Conservation (phyloP, 2,329 filamentous ascomycete species). For the Ascochyta rabiei region DNA sequence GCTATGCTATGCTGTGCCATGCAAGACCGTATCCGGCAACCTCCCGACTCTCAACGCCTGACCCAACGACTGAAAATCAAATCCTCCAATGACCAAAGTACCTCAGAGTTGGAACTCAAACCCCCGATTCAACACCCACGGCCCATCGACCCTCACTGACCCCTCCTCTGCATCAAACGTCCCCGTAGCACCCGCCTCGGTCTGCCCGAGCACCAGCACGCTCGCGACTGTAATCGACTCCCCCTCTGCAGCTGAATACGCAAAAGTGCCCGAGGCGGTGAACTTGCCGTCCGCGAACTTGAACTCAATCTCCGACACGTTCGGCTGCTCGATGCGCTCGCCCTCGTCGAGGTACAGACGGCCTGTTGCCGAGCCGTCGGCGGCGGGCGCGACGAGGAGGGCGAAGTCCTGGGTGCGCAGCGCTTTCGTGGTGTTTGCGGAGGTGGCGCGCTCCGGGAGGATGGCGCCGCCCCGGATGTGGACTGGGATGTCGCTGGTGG, state of each 20-base stretch:
- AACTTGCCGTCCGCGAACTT: constrained; percentile 62
- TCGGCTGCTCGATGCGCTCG: constrained; percentile 65
- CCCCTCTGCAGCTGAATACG: constrained; percentile 46
- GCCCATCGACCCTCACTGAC: constrained; percentile 31
- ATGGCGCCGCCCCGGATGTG: constrained; percentile 70
- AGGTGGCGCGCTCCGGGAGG: constrained; percentile 62
- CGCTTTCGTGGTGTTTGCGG: constrained; percentile 67
- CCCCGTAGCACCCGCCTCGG: constrained; percentile 19
- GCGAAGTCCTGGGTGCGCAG: constrained; percentile 71
- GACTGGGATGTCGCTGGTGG: constrained; percentile 65
- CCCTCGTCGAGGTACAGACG: constrained; percentile 81
- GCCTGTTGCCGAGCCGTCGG: constrained; percentile 68
- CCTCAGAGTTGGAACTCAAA: constrained; percentile 26
- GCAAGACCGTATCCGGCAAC: not conserved
- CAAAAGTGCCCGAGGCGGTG: constrained; percentile 60
- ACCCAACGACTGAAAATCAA: no score
- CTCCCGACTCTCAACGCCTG: not conserved
- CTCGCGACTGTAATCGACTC: constrained; percentile 32
- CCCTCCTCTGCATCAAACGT: constrained; percentile 21
- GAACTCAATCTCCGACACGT: constrained; percentile 65
- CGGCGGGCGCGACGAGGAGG: constrained; percentile 70
- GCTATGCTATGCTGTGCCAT: no score
- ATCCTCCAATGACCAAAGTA: no score
- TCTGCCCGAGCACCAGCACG: constrained; percentile 40
- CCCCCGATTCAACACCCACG: constrained; percentile 34